A percentile compares a stretch with the other conserved stretches of the same genome.
phyloP scores from a whole-genome alignment of 805 yeast genomes.

The Wickerhamiella australiensis region DNA sequence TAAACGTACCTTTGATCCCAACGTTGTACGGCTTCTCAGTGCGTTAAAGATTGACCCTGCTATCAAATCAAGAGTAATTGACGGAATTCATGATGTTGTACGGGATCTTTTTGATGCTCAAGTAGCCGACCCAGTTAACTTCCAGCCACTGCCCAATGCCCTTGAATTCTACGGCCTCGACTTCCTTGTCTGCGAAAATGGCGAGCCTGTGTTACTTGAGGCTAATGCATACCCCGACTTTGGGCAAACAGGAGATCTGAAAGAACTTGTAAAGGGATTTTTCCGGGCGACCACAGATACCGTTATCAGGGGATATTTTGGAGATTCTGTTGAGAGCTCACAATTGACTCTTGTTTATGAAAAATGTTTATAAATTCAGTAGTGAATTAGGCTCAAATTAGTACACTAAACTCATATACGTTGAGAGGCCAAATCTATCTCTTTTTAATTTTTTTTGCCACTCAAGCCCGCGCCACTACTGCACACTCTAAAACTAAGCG shows the following conservation, averaged over 20 bases:
- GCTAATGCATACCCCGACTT: slow-evolving; percentile 94
- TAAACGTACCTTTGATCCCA: slow-evolving; percentile 31
- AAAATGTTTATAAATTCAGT: background rate
- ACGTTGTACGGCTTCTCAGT: slow-evolving; percentile 54
- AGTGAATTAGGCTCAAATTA: too few species aligned
- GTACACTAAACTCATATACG: too few species aligned
- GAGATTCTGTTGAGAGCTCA: background rate
- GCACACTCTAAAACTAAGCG: too few species aligned
- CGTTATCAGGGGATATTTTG: slow-evolving; percentile 4
- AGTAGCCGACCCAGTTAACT: slow-evolving; percentile 69
- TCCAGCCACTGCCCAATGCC: slow-evolving; percentile 69
- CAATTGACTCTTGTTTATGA: background rate
- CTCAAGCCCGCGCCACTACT: too few species aligned
- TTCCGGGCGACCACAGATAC: slow-evolving; percentile 43
- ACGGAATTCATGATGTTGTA: slow-evolving; percentile 48
- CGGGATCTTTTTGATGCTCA: slow-evolving; percentile 76
- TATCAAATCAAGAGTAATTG: slow-evolving; percentile 34
- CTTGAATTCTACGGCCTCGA: slow-evolving; percentile 85
- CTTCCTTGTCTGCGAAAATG: slow-evolving; percentile 52
- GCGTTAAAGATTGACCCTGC: slow-evolving; percentile 35
- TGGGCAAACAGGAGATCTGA: slow-evolving; percentile 85
- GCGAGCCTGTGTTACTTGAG: slow-evolving; percentile 55
- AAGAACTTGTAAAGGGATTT: slow-evolving; percentile 49
- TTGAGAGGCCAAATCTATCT: too few species aligned
- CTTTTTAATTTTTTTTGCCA: background rate